phyloP scores from a whole-genome alignment of 1,284 basidiomycete species.

The Cryptococcus maquisensis region DNA sequence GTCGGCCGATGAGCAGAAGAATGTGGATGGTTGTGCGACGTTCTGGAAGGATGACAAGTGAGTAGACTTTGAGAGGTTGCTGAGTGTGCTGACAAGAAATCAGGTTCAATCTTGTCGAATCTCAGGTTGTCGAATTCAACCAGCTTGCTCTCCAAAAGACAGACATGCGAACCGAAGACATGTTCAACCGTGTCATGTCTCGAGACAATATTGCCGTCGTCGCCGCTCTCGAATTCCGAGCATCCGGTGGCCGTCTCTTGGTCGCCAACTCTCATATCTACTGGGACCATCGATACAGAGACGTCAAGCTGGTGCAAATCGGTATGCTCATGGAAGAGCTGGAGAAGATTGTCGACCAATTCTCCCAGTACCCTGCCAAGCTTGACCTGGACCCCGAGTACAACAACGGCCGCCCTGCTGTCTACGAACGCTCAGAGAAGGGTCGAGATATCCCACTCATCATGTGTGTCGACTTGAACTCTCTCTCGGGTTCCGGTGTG shows the following conservation, averaged over 20 bases:
- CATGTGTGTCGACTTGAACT: constrained; percentile 94
- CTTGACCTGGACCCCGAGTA: constrained; percentile 37
- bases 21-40: constrained; percentile 94
- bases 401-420: constrained; percentile 38
- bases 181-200: constrained; percentile 97
- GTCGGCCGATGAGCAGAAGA: constrained; percentile 76
- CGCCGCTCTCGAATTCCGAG: constrained; percentile 78
- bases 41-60: constrained; percentile 90
- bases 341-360: constrained; percentile 79
- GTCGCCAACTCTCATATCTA: constrained; percentile 88
- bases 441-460: constrained; percentile 78
- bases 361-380: constrained; percentile 48
- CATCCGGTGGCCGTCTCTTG: constrained; percentile 80
- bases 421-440: constrained; percentile 34
- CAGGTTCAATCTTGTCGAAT: constrained; percentile 90
- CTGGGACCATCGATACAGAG: constrained; percentile 89
- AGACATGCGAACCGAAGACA: constrained; percentile 97
- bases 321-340: constrained; percentile 91
- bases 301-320: constrained; percentile 96
- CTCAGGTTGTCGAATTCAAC: constrained; percentile 91
- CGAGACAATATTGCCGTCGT: constrained; percentile 93
- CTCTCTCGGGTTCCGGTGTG: constrained; percentile 77
- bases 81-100: background rate
- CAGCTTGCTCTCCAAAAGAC: constrained; percentile 86
- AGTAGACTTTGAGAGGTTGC: constrained; percentile 44